Conservation (phyloP, 2,329 filamentous ascomycete genomes). For the Sclerotinia trifoliorum region DNA sequence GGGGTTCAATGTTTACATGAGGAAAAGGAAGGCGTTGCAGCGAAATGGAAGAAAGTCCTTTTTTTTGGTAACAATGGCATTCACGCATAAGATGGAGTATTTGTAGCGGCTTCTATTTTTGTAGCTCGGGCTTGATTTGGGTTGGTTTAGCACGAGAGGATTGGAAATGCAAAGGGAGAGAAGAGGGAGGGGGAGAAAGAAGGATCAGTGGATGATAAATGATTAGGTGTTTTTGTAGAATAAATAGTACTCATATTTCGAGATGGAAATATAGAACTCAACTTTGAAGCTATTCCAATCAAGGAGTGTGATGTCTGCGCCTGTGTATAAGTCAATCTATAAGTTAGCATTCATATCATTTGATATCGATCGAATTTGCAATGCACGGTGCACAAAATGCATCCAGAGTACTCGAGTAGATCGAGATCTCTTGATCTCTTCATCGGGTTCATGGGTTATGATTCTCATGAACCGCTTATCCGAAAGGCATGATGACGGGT, state of each 20-base stretch:
- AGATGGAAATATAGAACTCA: background rate
- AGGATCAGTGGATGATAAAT: slow-evolving; percentile 12
- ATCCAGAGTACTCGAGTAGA: too few relatives aligned
- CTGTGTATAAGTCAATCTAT: background rate
- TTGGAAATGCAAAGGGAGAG: slow-evolving; percentile 10
- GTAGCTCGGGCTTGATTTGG: background rate
- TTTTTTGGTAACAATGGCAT: slow-evolving; percentile 7
- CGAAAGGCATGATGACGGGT: background rate
- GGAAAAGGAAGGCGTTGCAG: slow-evolving; percentile 24
- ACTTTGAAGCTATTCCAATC: background rate
- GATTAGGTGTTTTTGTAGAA: background rate
- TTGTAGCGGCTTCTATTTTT: background rate
- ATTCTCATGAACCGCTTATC: slow-evolving; percentile 1
- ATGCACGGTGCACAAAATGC: background rate
- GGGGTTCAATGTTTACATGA: slow-evolving; percentile 30
- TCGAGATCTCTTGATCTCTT: background rate
- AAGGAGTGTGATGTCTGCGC: background rate
- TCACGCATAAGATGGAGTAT: slow-evolving; percentile 16
- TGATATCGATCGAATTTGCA: background rate
- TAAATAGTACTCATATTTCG: background rate
- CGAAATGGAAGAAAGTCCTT: background rate
- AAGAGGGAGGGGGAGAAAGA: background rate
- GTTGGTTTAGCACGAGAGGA: background rate
- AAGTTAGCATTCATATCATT: background rate
- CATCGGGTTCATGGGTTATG: background rate